phyloP scores from a whole-genome alignment of 257 asterid species.

The Penstemon barbatus region DNA sequence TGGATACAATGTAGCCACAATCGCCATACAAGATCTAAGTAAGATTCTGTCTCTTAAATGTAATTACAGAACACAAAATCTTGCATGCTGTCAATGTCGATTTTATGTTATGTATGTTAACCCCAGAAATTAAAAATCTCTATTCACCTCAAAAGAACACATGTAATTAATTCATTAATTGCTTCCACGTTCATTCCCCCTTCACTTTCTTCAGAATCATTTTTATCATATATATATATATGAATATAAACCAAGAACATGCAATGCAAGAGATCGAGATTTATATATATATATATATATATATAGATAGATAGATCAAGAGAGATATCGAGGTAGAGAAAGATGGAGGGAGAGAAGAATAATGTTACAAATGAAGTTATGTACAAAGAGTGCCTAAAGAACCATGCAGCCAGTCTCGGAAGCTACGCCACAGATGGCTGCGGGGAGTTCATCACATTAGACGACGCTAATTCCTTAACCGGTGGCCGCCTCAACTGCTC shows the following conservation, averaged over 20 bases:
- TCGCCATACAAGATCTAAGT: conserved; percentile 14
- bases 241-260: neutral
- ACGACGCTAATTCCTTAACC: conserved; percentile 52
- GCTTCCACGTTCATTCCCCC: conserved; percentile 39
- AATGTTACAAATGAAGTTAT: neutral
- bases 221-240: neutral
- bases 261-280: too few species aligned
- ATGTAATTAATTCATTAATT: conserved; percentile 30
- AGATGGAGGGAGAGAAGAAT: conserved; percentile 47
- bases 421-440: conserved; percentile 80
- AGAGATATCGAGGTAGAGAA: neutral
- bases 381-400: conserved; percentile 68
- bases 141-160: conserved; percentile 1
- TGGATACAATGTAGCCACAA: conserved; percentile 33
- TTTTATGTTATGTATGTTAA: neutral
- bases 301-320: conserved; percentile 6
- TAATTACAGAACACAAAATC: conserved; percentile 28
- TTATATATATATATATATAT: neutral
- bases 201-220: conserved; percentile 4
- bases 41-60: too few species aligned
- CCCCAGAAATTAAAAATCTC: neutral
- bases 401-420: conserved; percentile 78
- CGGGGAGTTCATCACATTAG: conserved; percentile 75
- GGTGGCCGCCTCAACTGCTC: conserved; percentile 69
- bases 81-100: conserved; percentile 54